Percentiles rank a stretch among this genome's conserved stretches.
Evolutionary conservation across 2,329 filamentous ascomycete genomes (phyloP).

Genomic region (Scytalidium lignicola): DNA sequence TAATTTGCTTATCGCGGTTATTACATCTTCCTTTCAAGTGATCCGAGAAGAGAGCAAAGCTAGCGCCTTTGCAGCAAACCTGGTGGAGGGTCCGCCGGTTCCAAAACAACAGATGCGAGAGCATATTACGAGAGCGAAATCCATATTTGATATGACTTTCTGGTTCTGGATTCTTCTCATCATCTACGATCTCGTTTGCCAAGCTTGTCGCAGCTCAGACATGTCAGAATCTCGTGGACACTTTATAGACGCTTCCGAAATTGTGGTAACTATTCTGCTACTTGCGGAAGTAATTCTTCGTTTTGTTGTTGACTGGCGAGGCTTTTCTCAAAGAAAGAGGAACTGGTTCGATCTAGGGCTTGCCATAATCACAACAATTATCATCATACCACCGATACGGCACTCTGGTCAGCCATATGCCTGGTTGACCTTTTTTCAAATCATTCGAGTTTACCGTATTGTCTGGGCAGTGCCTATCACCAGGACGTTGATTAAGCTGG

Average conservation of each 20-base stretch:
- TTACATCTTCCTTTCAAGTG: slow-evolving; percentile 96
- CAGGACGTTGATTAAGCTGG: slow-evolving; percentile 76
- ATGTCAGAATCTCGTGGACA: slow-evolving; percentile 59
- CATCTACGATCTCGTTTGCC: slow-evolving; percentile 70
- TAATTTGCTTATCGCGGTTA: slow-evolving; percentile 91
- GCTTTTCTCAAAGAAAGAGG: slow-evolving; percentile 66
- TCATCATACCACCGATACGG: slow-evolving; percentile 77
- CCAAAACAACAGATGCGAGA: slow-evolving; percentile 31
- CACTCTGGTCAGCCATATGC: slow-evolving; percentile 68
- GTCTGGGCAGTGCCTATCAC: slow-evolving; percentile 87
- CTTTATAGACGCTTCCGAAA: slow-evolving; percentile 70
- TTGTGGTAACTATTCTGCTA: slow-evolving; percentile 71
- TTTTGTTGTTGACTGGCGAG: slow-evolving; percentile 72
- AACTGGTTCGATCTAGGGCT: slow-evolving; percentile 80
- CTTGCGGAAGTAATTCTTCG: slow-evolving; percentile 79
- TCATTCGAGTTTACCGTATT: slow-evolving; percentile 84
- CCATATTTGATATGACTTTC: slow-evolving; percentile 66
- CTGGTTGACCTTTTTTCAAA: slow-evolving; percentile 91
- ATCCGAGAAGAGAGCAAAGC: slow-evolving; percentile 94
- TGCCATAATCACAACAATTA: slow-evolving; percentile 76
- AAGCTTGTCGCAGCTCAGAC: slow-evolving; percentile 68
- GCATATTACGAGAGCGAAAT: slow-evolving; percentile 54
- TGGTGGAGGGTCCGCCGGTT: slow-evolving; percentile 35
- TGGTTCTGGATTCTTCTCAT: slow-evolving; percentile 80
- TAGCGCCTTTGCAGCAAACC: slow-evolving; percentile 82